Evolutionary conservation across 1,284 basidiomycete genomes (phyloP).

Genomic region (Ceratobasidium theobromae): DNA sequence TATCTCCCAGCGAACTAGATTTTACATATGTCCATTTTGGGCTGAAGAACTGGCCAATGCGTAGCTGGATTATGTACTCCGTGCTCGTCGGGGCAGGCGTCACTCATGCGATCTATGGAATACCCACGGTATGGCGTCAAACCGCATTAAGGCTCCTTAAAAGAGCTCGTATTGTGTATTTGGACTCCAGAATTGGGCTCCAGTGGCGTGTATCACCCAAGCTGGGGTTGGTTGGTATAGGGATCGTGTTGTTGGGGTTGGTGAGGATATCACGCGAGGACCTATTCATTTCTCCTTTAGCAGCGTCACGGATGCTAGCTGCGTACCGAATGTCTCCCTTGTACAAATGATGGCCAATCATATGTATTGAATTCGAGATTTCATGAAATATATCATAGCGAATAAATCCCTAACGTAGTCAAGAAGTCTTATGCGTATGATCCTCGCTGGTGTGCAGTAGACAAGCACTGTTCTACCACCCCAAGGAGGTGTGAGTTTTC

Average conservation of each 20-base stretch:
- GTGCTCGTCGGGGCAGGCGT: conserved; percentile 55
- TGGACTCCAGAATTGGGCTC: background rate
- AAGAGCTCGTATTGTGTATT: background rate
- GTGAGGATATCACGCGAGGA: conserved; percentile 21
- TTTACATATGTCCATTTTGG: conserved; percentile 73
- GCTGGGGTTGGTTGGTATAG: background rate
- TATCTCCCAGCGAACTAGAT: conserved; percentile 72
- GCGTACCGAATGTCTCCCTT: conserved; percentile 9
- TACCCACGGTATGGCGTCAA: conserved; percentile 52
- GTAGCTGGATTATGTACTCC: conserved; percentile 60
- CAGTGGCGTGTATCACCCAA: conserved; percentile 5
- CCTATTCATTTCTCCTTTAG: conserved; percentile 12
- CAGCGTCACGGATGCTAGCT: background rate
- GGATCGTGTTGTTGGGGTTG: conserved; percentile 7
- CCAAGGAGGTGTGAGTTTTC: conserved; percentile 88
- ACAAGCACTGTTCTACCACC: conserved; percentile 86
- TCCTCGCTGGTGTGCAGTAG: conserved; percentile 45
- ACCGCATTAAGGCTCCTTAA: conserved; percentile 38
- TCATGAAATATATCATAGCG: no score
- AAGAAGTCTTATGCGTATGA: background rate
- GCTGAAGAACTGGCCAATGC: conserved; percentile 57
- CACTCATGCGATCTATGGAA: conserved; percentile 62
- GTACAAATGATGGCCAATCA: background rate
- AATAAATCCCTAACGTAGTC: no score
- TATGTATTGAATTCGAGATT: background rate